These are phyloP conservation scores for Aspergillus sp. DNA, from an alignment of 2,329 filamentous ascomycete species.

Conservation along the genomic window DNA sequence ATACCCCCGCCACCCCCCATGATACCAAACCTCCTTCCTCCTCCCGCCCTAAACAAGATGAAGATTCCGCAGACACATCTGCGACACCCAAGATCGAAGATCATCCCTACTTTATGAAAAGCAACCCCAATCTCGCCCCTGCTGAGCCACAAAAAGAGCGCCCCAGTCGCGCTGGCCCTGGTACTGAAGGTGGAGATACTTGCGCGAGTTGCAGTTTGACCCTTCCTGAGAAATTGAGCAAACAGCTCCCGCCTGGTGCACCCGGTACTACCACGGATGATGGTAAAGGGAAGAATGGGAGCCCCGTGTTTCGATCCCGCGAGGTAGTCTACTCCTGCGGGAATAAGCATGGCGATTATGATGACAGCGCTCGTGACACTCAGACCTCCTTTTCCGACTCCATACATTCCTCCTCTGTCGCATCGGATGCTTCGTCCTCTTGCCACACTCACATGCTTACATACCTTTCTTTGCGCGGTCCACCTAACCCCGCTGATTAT, in stretches of 20 bases:
- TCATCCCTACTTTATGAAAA: constrained; percentile 46
- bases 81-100: constrained; percentile 36
- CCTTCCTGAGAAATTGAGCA: constrained; percentile 49
- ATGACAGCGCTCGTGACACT: constrained; percentile 28
- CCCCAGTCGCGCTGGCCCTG: constrained; percentile 31
- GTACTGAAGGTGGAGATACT: constrained; percentile 44
- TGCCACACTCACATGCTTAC: constrained; percentile 52
- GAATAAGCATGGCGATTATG: constrained; percentile 29
- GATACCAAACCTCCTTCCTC: constrained; percentile 15
- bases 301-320: constrained; percentile 50
- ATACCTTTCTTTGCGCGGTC: constrained; percentile 53
- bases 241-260: constrained; percentile 47
- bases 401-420: constrained; percentile 33
- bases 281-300: constrained; percentile 44
- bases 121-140: constrained; percentile 34
- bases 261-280: constrained; percentile 46
- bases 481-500: constrained; percentile 48
- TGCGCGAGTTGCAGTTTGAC: constrained; percentile 54
- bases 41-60: constrained; percentile 13
- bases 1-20: constrained; percentile 31
- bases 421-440: constrained; percentile 41
- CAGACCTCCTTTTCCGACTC: constrained; percentile 35
- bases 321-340: constrained; percentile 48
- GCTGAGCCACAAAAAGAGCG: constrained; percentile 27
- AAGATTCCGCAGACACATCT: constrained; percentile 5